Base-by-base conservation (phyloP, 108 stramenopile species). In the Seminavis robusta region DNA sequence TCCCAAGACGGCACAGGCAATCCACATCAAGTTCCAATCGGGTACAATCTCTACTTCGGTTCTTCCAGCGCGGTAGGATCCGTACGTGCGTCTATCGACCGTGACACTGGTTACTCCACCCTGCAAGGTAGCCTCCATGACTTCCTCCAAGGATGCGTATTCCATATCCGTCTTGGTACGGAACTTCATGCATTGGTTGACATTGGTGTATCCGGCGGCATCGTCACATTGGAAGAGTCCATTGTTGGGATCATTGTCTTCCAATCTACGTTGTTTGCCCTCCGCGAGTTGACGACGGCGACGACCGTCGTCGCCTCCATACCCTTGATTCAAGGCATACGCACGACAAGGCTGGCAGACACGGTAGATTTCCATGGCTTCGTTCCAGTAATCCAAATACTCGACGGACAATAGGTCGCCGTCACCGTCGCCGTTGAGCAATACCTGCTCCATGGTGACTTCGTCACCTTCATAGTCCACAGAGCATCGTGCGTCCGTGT, bases 141-240 rank as follows among this genome's bases (percentile, higher is more conserved):
- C 11, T 46, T 80, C 79, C 8, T 65, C 54, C 59, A 73, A 63
- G 30, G 63, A 55, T 0, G 81, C 81, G 0, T 47, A 42, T 36
- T 54, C 60, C 17, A 77, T 59, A 4, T 67, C 57, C 1, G 69
- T 70, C 42, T 77, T 64, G 5, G 76, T 63, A 24, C 60, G 40
- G 47, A 82, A 78, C 45, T 82, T 82, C 69, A 72, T 72, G 57
- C 81, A 82, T 47, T 82, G 78, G 60, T 74, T 80, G n/a, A 74
- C 73, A 40, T 69, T 74, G 29, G n/a, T n/a, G 58, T 81, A 81
- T 16, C 68, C 80, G 13, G 80, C 80, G 26, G 65, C 76, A 39
- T 81, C 80, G 37, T 77, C 63, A 61, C 80, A 81, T 15, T 68
- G 46, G 52, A 71, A 81, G 30, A 60, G 44, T 33, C 69, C 72